phyloP scores from a whole-genome alignment of 2,329 filamentous ascomycete genomes.

The Westerdykella sp. region DNA sequence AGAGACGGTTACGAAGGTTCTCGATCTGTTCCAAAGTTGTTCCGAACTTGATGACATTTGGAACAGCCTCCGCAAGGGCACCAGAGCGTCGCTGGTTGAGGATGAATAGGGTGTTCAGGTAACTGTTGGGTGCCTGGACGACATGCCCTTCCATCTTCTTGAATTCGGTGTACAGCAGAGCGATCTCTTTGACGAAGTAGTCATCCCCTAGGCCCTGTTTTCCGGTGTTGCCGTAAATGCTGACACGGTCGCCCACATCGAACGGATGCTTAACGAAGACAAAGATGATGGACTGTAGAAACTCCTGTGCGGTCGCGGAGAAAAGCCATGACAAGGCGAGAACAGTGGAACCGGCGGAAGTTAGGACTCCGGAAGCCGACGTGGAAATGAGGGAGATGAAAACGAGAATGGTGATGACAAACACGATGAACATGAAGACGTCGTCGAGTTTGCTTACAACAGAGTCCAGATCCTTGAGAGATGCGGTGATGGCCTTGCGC shows the following conservation, averaged over 20 bases:
- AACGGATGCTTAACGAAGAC: conserved; percentile 98
- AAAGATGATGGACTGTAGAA: conserved; percentile 88
- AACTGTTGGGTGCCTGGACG: conserved; percentile 90
- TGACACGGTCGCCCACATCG: conserved; percentile 89
- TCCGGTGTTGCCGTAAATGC: conserved; percentile 85
- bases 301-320: conserved; percentile 87
- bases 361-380: conserved; percentile 84
- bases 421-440: conserved; percentile 81
- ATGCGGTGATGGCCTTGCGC: conserved; percentile 90
- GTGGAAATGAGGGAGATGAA: conserved; percentile 85
- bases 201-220: conserved; percentile 74
- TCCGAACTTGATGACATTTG: conserved; percentile 80
- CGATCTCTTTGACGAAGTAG: conserved; percentile 93
- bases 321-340: conserved; percentile 90
- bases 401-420: conserved; percentile 74
- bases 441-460: conserved; percentile 86
- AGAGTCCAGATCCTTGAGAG: conserved; percentile 88
- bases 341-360: conserved; percentile 80
- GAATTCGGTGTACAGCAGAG: conserved; percentile 90
- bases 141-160: conserved; percentile 98
- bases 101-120: conserved; percentile 89
- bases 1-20: conserved; percentile 67
- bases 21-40: conserved; percentile 80
- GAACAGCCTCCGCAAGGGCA: conserved; percentile 77
- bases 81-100: conserved; percentile 90